Percentiles rank a stretch among this genome's conserved stretches.
These are phyloP conservation scores for Corrigiola litoralis DNA, from an alignment of 179 eudicot species.

Conservation along the genomic window DNA sequence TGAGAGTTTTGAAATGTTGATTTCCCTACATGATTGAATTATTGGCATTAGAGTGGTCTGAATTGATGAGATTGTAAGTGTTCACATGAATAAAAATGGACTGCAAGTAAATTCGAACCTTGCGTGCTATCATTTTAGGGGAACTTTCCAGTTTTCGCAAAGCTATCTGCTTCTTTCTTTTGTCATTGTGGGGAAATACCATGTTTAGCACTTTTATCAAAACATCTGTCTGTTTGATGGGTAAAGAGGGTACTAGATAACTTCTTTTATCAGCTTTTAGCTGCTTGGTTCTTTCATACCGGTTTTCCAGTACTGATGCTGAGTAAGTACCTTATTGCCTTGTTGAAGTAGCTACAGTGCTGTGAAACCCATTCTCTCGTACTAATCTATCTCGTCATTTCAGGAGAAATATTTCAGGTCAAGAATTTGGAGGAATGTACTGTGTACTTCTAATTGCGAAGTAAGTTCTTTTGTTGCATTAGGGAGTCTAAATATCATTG, in stretches of 20 bases:
- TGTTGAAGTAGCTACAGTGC: neutral
- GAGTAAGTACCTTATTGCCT: neutral
- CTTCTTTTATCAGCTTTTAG: neutral
- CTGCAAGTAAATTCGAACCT: no score
- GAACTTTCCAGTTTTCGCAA: no score
- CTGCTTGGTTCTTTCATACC: neutral
- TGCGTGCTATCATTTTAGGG: no score
- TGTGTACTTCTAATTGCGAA: constrained; percentile 70
- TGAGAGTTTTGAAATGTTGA: neutral
- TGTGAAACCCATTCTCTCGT: neutral
- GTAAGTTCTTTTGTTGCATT: constrained; percentile 38
- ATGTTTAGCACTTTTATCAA: no score
- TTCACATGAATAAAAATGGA: no score
- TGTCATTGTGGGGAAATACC: no score
- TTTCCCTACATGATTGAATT: neutral
- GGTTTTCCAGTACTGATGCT: neutral
- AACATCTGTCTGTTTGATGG: no score
- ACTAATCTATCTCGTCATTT: constrained; percentile 11
- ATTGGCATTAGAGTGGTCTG: neutral
- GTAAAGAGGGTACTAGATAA: no score
- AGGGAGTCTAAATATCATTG: neutral
- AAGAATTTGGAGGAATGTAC: constrained; percentile 94
- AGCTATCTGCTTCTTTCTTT: no score
- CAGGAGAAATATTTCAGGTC: constrained; percentile 98
- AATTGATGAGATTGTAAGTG: no score